Percentiles rank a stretch among this genome's conserved stretches.
Conservation (phyloP, 2,329 filamentous ascomycete genomes). For the Orbilia brochopaga region DNA sequence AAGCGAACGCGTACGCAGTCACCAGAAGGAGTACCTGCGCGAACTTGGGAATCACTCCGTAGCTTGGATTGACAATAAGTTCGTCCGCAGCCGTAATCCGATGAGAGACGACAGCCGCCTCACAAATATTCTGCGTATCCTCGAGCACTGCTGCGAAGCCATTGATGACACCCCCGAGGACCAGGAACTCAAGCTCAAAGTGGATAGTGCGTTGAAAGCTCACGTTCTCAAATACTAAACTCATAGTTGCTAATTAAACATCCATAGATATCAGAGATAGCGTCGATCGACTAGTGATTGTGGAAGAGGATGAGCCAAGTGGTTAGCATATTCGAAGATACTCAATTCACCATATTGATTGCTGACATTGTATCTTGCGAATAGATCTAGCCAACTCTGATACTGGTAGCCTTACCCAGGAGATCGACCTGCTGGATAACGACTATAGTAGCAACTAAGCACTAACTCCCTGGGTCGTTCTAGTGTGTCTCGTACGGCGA, state of each 20-base stretch:
- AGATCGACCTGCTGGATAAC: conserved; percentile 49
- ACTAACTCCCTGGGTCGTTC: not conserved
- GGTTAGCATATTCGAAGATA: conserved; percentile 27
- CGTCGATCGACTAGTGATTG: conserved; percentile 43
- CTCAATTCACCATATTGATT: conserved; percentile 2
- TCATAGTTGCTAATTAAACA: not conserved
- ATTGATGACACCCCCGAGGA: conserved; percentile 35
- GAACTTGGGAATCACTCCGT: conserved; percentile 25
- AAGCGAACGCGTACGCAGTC: conserved; percentile 39
- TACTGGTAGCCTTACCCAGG: conserved; percentile 46
- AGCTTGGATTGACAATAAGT: conserved; percentile 45
- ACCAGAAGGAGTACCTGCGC: conserved; percentile 35
- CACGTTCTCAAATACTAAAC: not conserved
- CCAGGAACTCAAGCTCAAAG: conserved; percentile 42
- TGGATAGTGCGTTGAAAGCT: conserved; percentile 44
- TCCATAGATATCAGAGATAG: conserved; percentile 42
- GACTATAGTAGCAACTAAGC: conserved; percentile 48
- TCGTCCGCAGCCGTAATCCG: conserved; percentile 36
- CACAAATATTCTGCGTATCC: conserved; percentile 36
- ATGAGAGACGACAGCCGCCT: conserved; percentile 46
- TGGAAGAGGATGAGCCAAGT: conserved; percentile 49
- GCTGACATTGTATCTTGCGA: conserved; percentile 10
- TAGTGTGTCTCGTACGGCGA: no score
- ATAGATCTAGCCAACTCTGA: conserved; percentile 49
- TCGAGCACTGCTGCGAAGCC: conserved; percentile 29